Percentiles rank a stretch among this genome's conserved stretches.
These are phyloP conservation scores for Raphanus sativus DNA, from an alignment of 345 rosid species.

Conservation along the genomic window DNA sequence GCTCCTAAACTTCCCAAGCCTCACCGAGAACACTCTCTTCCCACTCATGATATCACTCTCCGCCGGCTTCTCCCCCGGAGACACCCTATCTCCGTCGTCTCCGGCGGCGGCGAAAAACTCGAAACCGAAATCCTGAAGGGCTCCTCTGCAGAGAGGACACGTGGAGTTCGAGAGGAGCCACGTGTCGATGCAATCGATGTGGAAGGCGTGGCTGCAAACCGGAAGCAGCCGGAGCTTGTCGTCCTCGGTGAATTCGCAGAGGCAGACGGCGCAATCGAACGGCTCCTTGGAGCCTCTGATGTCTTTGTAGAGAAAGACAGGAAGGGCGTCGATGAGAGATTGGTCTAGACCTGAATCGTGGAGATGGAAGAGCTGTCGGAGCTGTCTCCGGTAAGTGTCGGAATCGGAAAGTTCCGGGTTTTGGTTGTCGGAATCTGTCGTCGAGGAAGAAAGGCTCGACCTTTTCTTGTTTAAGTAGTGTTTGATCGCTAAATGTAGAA, in stretches of 20 bases:
- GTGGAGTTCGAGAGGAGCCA: conserved; percentile 92
- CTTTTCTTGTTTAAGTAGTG: conserved; percentile 54
- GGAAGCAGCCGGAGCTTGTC: conserved; percentile 86
- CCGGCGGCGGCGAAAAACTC: conserved; percentile 47
- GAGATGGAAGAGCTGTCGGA: conserved; percentile 84
- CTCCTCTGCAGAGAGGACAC: conserved; percentile 89
- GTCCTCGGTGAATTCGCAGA: conserved; percentile 69
- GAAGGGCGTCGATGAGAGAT: conserved; percentile 81
- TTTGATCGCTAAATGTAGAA: conserved; percentile 66
- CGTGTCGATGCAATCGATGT: conserved; percentile 83
- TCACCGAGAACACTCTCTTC: conserved; percentile 75
- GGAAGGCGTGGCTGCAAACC: conserved; percentile 84
- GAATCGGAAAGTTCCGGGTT: conserved; percentile 62
- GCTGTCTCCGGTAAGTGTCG: conserved; percentile 69
- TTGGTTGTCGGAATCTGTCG: conserved; percentile 45
- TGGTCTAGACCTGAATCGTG: conserved; percentile 95
- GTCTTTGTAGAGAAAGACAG: conserved; percentile 70
- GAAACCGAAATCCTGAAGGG: conserved; percentile 52
- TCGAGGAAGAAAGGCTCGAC: conserved; percentile 49
- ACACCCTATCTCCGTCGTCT: conserved; percentile 46
- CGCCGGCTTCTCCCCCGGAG: conserved; percentile 46
- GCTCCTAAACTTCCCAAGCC: conserved; percentile 77
- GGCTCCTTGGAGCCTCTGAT: conserved; percentile 77
- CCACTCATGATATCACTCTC: conserved; percentile 55
- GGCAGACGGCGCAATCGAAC: conserved; percentile 89